Percentiles rank a stretch among this genome's conserved stretches.
Conservation (phyloP, 2,329 filamentous ascomycete genomes). For the Ophiosphaerella narmari region DNA sequence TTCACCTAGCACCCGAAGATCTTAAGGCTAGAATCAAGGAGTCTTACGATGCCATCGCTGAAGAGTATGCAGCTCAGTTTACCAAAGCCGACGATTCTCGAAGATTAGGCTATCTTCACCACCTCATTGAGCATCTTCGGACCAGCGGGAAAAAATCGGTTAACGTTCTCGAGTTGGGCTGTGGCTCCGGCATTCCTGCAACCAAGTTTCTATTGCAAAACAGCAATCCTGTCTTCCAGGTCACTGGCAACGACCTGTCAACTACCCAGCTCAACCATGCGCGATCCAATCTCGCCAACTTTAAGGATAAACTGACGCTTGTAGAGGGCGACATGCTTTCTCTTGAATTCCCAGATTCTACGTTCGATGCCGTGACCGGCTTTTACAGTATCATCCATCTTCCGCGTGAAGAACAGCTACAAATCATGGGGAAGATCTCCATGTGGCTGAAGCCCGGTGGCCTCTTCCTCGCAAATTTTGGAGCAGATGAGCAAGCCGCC, state of each 20-base stretch:
- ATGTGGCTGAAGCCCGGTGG: slow-evolving; percentile 60
- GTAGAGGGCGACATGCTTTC: slow-evolving; percentile 51
- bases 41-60: slow-evolving; percentile 39
- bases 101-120: slow-evolving; percentile 26
- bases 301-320: slow-evolving; percentile 20
- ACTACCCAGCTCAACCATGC: slow-evolving; percentile 46
- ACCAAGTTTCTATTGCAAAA: slow-evolving; percentile 31
- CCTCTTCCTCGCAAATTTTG: slow-evolving; percentile 49
- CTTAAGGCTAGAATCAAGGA: slow-evolving; percentile 34
- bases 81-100: slow-evolving; percentile 22
- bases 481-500: slow-evolving; percentile 24
- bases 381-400: slow-evolving; percentile 63
- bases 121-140: slow-evolving; percentile 19
- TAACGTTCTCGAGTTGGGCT: slow-evolving; percentile 33
- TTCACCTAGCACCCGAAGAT: slow-evolving; percentile 9
- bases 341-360: slow-evolving; percentile 38
- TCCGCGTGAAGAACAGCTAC: slow-evolving; percentile 55
- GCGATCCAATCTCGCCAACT: slow-evolving; percentile 15
- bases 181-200: slow-evolving; percentile 35
- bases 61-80: slow-evolving; percentile 25
- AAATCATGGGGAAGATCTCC: slow-evolving; percentile 51
- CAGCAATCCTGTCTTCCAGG: slow-evolving; percentile 19
- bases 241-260: slow-evolving; percentile 53
- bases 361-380: slow-evolving; percentile 56
- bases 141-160: neutral